These are phyloP conservation scores for Colletotrichum magnum DNA, from an alignment of 2,329 filamentous ascomycete species.

Conservation along the genomic window DNA sequence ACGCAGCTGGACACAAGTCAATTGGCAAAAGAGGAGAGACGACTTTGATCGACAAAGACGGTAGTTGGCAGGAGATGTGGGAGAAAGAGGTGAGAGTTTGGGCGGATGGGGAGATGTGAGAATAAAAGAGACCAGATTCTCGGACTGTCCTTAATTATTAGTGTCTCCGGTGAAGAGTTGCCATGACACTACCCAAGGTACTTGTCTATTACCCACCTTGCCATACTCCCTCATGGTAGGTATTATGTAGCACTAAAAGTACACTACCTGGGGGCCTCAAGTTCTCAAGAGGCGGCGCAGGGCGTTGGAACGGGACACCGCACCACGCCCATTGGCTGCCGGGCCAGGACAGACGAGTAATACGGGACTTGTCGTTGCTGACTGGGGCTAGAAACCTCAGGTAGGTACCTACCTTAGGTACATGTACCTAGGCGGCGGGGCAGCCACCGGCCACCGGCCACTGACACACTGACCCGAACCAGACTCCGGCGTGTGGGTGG, in stretches of 20 bases:
- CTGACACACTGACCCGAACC: conserved; percentile 5
- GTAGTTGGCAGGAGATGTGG: conserved; percentile 7
- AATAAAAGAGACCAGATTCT: conserved; percentile 30
- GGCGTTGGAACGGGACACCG: conserved; percentile 1
- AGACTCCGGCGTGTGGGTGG: background rate
- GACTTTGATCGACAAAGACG: conserved; percentile 23
- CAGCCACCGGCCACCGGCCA: conserved; percentile 19
- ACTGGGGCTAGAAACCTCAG: conserved; percentile 2
- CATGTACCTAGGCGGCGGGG: conserved; percentile 6
- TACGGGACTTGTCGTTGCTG: background rate
- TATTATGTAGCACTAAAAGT: background rate
- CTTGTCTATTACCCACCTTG: background rate
- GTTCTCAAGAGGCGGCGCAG: conserved; percentile 15
- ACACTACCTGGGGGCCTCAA: background rate
- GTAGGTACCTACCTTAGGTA: no score
- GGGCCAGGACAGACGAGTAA: conserved; percentile 8
- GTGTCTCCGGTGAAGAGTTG: conserved; percentile 40
- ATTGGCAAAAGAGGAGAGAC: conserved; percentile 21
- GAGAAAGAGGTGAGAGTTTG: background rate
- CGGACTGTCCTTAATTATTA: conserved; percentile 37
- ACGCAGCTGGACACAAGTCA: conserved; percentile 31
- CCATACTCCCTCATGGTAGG: background rate
- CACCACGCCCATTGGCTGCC: background rate
- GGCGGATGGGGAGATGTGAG: conserved; percentile 28
- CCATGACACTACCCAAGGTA: conserved; percentile 32